Conservation (phyloP, 2,329 filamentous ascomycete genomes). For the Alternaria tenuissima region DNA sequence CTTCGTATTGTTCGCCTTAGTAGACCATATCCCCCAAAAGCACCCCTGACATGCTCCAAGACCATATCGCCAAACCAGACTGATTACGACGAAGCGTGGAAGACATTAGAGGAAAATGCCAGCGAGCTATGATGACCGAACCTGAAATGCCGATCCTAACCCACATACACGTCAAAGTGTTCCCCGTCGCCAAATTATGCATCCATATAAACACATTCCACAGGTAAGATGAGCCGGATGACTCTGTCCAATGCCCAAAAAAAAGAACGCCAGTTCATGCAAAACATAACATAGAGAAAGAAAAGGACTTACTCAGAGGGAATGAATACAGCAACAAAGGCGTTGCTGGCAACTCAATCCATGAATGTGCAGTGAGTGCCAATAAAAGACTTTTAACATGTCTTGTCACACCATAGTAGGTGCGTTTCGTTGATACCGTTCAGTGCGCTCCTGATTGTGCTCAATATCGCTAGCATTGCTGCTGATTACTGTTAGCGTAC, state of each 20-base stretch:
- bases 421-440: background rate
- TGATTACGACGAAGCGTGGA: background rate
- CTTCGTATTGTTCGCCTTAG: background rate
- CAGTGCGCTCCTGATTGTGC: background rate
- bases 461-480: background rate
- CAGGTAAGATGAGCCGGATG: background rate
- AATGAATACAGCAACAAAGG: background rate
- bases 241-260: background rate
- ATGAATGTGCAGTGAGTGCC: background rate
- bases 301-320: background rate
- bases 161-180: background rate
- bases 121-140: background rate
- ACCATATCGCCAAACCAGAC: background rate
- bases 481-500: background rate
- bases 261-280: slow-evolving; percentile 15
- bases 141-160: background rate
- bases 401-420: background rate
- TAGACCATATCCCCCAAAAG: background rate
- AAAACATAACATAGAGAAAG: slow-evolving; percentile 16
- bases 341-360: background rate
- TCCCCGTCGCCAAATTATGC: slow-evolving; percentile 4
- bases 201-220: background rate
- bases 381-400: background rate
- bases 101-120: background rate
- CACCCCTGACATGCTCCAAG: background rate